phyloP scores from a whole-genome alignment of 768 basidiomycete genomes.

The Macrolepiota dolichaula region DNA sequence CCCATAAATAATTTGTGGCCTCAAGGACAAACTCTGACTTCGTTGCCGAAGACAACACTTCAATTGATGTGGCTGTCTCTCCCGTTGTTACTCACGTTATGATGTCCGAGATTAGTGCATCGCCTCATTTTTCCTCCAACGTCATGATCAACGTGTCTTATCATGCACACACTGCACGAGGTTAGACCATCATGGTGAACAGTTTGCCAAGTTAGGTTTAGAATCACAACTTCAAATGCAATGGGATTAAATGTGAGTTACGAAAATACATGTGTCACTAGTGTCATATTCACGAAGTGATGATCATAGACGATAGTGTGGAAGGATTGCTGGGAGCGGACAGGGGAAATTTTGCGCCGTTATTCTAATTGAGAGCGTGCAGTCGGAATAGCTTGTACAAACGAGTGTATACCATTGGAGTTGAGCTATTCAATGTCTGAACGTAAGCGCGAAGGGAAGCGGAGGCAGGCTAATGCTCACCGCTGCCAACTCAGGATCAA shows the following conservation, averaged over 20 bases:
- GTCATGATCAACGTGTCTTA: background rate
- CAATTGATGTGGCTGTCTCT: no score
- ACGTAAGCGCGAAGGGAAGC: background rate
- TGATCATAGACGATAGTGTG: no score
- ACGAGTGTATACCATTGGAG: background rate
- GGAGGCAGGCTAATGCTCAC: background rate
- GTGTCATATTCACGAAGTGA: no score
- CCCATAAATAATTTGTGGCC: background rate
- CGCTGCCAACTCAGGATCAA: background rate
- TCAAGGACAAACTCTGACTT: background rate
- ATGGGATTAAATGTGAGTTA: no score
- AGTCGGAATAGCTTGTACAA: background rate
- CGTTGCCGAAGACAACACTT: no score
- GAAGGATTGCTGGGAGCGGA: no score
- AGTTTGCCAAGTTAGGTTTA: background rate
- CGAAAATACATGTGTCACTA: no score
- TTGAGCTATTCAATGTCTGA: background rate
- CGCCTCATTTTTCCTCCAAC: background rate
- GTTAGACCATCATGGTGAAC: background rate
- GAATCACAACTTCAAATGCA: no score
- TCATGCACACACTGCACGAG: background rate
- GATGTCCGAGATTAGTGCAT: no score
- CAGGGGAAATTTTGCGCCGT: no score
- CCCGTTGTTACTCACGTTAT: no score
- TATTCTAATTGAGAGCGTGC: background rate